Conservation (phyloP, 176 grass and related monocot genomes). For the Elaeis guineensis region DNA sequence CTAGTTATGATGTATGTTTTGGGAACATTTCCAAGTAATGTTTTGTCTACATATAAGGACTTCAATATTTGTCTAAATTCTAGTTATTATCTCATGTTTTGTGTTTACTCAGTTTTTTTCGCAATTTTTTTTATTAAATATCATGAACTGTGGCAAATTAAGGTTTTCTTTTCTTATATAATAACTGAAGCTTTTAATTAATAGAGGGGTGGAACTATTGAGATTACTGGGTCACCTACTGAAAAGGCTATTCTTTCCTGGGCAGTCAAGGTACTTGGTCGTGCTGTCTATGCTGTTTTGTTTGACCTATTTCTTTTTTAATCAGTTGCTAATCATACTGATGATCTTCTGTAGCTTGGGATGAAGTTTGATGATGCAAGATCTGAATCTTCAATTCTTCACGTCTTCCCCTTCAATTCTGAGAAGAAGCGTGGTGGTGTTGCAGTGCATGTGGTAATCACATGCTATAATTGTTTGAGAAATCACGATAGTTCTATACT, state of each 20-base stretch:
- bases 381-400: constrained; percentile 68
- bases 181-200: not conserved
- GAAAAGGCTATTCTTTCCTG: constrained; percentile 90
- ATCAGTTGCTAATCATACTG: constrained; percentile 5
- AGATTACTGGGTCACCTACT: constrained; percentile 82
- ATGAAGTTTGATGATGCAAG: constrained; percentile 67
- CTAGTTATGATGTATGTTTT: too few relatives aligned
- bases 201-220: constrained; percentile 52
- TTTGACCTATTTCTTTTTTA: constrained; percentile 7
- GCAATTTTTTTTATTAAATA: too few relatives aligned
- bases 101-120: too few relatives aligned
- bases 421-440: constrained; percentile 78
- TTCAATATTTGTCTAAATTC: too few relatives aligned
- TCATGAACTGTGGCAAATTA: too few relatives aligned
- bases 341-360: constrained; percentile 44
- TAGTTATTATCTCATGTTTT: too few relatives aligned
- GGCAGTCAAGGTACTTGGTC: constrained; percentile 59
- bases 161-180: too few relatives aligned
- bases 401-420: constrained; percentile 83
- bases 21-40: too few relatives aligned
- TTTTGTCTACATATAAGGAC: too few relatives aligned
- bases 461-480: not conserved
- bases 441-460: constrained; percentile 52
- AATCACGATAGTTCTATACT: not conserved
- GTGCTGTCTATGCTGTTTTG: constrained; percentile 10